phyloP scores from a whole-genome alignment of 495 filamentous ascomycete genomes.

The Penicillium herquei region DNA sequence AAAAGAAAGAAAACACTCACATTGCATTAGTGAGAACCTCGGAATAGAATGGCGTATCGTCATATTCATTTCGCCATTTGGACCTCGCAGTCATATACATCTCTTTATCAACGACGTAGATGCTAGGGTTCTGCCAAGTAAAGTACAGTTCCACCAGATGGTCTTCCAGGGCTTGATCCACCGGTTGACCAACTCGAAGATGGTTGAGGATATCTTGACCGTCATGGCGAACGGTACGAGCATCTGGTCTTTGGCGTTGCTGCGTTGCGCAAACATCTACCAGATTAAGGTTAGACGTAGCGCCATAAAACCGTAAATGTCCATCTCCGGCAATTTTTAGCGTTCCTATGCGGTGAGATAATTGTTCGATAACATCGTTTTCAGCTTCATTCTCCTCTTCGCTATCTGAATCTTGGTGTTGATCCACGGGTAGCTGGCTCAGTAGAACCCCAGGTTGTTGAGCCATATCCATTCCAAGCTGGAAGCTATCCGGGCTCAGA shows the following conservation, averaged over 20 bases:
- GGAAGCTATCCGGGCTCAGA: conserved; percentile 31
- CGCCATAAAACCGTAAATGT: conserved; percentile 48
- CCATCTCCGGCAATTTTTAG: conserved; percentile 50
- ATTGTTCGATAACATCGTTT: conserved; percentile 45
- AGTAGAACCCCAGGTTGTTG: conserved; percentile 33
- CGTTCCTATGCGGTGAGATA: conserved; percentile 47
- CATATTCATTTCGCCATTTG: conserved; percentile 42
- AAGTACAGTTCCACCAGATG: conserved; percentile 52
- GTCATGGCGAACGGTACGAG: conserved; percentile 46
- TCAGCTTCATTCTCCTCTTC: conserved; percentile 45
- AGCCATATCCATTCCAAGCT: conserved; percentile 33
- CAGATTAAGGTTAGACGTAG: conserved; percentile 49
- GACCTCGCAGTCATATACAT: conserved; percentile 44
- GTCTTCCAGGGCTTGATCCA: conserved; percentile 42
- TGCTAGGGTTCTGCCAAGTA: conserved; percentile 50
- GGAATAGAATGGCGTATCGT: conserved; percentile 49
- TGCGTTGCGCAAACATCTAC: conserved; percentile 46
- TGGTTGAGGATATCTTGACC: conserved; percentile 47
- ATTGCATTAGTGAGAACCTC: conserved; percentile 51
- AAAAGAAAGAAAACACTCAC: conserved; percentile 24
- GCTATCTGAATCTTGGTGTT: conserved; percentile 38
- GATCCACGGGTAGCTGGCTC: conserved; percentile 19
- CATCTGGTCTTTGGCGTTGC: conserved; percentile 51
- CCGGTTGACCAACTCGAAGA: conserved; percentile 40
- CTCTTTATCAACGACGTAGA: conserved; percentile 49